Percentiles rank a stretch among this genome's conserved stretches.
Conservation (phyloP, 306 rosid species). For the Acmispon strigosus region DNA sequence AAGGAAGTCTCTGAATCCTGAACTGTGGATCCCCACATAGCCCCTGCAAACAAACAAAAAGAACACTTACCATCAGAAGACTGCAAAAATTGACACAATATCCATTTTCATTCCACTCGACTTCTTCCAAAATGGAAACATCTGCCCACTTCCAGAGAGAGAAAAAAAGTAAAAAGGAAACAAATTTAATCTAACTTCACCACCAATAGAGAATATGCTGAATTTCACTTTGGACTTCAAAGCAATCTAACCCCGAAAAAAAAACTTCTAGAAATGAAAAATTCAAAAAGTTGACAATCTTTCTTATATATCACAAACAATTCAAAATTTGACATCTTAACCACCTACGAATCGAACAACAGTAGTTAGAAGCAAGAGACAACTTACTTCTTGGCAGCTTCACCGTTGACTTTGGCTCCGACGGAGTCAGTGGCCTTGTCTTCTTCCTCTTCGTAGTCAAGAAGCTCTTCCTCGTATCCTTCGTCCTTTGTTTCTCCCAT, state of each 20-base stretch:
- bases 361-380: neutral
- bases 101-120: neutral
- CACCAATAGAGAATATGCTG: neutral
- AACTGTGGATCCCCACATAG: conserved; percentile 99
- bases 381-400: conserved; percentile 76
- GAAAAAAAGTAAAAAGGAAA: neutral
- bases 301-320: too few relatives aligned
- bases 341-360: neutral
- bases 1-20: conserved; percentile 98
- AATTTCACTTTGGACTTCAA: neutral
- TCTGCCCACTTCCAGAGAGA: neutral
- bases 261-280: neutral
- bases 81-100: neutral
- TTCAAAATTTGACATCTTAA: neutral
- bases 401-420: conserved; percentile 80
- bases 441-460: conserved; percentile 93
- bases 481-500: conserved; percentile 97
- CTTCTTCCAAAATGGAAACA: neutral
- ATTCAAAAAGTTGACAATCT: too few relatives aligned
- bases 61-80: neutral
- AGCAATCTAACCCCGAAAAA: neutral
- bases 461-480: conserved; percentile 89
- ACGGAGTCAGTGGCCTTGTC: conserved; percentile 76
- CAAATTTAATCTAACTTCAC: neutral
- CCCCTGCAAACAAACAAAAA: conserved; percentile 44